Evolutionary conservation across 2,329 filamentous ascomycete species (phyloP), one percentile per base, ranked within the genome.

Genomic region (Aspergillus sp.): DNA sequence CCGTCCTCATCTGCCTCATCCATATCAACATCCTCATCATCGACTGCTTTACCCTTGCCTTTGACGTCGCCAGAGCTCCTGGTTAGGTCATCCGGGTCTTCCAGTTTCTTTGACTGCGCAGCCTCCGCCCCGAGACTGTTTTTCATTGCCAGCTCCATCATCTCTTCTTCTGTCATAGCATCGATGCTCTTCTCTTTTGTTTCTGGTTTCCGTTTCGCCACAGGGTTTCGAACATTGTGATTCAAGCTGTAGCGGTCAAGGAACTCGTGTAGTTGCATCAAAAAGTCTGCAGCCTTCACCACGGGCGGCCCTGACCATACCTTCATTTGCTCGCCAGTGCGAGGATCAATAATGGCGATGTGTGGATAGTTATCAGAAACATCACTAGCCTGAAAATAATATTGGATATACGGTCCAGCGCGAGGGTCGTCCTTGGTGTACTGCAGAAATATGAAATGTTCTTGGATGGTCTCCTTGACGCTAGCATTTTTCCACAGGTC

Each of bases 241-340:
- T 89, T 91, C 50, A 99, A 80, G 70, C 93, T 97, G 78, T 98
- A 99, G 22, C 95, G 86, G 71, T 98, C 95, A n/a, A 99, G 84
- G 67, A 99, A 99, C 74, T 98, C 93, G 68, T 91, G 90, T 2
- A 99, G 82, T 70, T 97, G 91, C 69, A 92, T 91, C 59, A 96
- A 85, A 66, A 99, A 98, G 13, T 97, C 93, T 9, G 83, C 73
- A 0, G 91, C 78, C 39, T 83, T 83, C 1, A 93, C 88, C 53
- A 93, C 90, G 1, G 93, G 91, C 8, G 85, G 82, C 1, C 93
- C 93, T 13, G 90, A 92, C 93, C 95, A 98, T 1, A 93, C 85
- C 78, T 99, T 99, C 72, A 99, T 90, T 74, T 97, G 92, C 76
- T 99, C 95, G 59, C 95, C 95, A 0, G 95, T 99, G 58, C 95